These are phyloP conservation scores for Plantago elongata DNA, from an alignment of 257 asterid genomes.

Conservation along the genomic window DNA sequence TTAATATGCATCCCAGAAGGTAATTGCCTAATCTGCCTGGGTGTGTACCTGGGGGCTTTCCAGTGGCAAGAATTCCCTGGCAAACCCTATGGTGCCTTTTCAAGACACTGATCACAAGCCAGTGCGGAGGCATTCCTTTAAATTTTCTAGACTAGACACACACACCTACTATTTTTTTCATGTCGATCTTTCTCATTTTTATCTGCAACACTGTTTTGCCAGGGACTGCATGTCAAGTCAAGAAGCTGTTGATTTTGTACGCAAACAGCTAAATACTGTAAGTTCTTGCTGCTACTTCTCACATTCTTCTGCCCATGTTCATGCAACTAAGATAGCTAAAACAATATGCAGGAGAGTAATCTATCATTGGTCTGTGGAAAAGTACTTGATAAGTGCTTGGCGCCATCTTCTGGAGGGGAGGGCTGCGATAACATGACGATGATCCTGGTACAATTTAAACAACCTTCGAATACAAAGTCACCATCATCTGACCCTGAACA, in stretches of 20 bases:
- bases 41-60: too few relatives aligned
- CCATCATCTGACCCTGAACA: constrained; percentile 14
- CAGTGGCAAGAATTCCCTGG: too few relatives aligned
- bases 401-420: constrained; percentile 79
- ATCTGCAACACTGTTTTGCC: constrained; percentile 10
- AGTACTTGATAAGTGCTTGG: constrained; percentile 71
- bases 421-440: constrained; percentile 98
- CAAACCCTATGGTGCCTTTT: not conserved
- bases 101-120: too few relatives aligned
- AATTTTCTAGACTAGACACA: not conserved
- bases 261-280: constrained; percentile 48
- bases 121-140: not conserved
- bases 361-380: constrained; percentile 75
- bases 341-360: constrained; percentile 57
- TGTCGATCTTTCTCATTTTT: not conserved
- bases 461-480: constrained; percentile 19
- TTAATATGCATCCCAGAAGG: too few relatives aligned
- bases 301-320: not conserved
- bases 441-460: constrained; percentile 79
- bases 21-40: too few relatives aligned
- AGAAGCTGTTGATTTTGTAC: constrained; percentile 67
- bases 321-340: not conserved
- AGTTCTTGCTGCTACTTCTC: constrained; percentile 24
- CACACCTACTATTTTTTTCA: not conserved
- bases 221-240: constrained; percentile 99